Base-by-base conservation (phyloP, 495 filamentous ascomycete species). In the Alectoria sarmentosa region DNA sequence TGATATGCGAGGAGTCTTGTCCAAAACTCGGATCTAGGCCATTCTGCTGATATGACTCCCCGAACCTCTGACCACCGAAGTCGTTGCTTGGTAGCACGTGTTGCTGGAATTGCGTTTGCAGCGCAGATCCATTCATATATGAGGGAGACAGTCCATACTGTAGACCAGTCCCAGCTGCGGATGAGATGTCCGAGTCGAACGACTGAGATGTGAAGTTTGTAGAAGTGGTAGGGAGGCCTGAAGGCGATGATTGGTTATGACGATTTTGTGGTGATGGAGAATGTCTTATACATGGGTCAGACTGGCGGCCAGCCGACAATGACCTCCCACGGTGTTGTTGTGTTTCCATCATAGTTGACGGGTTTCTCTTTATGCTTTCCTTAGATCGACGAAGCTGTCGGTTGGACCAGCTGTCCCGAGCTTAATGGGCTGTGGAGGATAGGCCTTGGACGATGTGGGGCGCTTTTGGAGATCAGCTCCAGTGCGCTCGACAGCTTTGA, bases 251-350 rank as follows among this genome's bases (percentile, higher is more conserved):
- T 26, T 65, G 63, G 39, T 54, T 59, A n/a, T 63, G 65, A 49
- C 63, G 69, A 48, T 56, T 58, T 21, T 71, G 69, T 56, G 69
- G 69, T 58, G 69, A 71, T 32, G 67, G 67, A n/a, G 69, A 71
- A 41, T 62, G 63, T 44, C 69, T 71, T 69, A 71, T 65, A 65
- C 61, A 58, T 23, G 66, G 65, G 63, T 65, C 67, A 41, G 65
- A 34, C 39, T 67, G 69, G 21, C 64, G 62, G 36, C 69, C 63
- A 32, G 67, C 63, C 52, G 69, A 71, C 32, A 63, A 63, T 34
- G 69, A 71, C 39, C 69, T 61, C 56, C 69, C 69, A 63, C 69
- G 64, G 49, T 64, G 65, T 37, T 64, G 65, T 44, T 62, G 65
- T 30, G 28, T 46, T 57, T 71, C 69, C 69, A 71, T 69, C 34